Evolutionary conservation across 2,329 filamentous ascomycete species (phyloP).

Genomic region (Onygenales sp.): DNA sequence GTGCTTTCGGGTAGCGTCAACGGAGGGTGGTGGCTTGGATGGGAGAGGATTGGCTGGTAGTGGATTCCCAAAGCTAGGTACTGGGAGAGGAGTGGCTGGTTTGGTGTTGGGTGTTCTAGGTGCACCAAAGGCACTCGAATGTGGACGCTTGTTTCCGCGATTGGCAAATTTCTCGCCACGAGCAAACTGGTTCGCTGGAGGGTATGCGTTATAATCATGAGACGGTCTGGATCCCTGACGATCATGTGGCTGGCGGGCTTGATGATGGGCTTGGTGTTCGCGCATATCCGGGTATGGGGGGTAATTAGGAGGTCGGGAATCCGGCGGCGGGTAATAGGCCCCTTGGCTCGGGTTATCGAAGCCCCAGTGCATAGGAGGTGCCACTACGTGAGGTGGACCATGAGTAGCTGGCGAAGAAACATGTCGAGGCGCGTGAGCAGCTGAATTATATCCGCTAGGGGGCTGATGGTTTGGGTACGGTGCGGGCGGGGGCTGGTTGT

Average conservation of each 20-base stretch:
- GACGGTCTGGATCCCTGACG: slow-evolving; percentile 12
- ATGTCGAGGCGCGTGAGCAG: slow-evolving; percentile 16
- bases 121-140: slow-evolving; percentile 21
- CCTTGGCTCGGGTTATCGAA: slow-evolving; percentile 29
- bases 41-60: slow-evolving; percentile 34
- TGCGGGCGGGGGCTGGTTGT: slow-evolving; percentile 11
- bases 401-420: slow-evolving; percentile 1
- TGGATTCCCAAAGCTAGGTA: slow-evolving; percentile 36
- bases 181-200: slow-evolving; percentile 7
- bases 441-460: slow-evolving; percentile 5
- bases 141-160: slow-evolving; percentile 26
- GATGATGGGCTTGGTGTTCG: slow-evolving; percentile 14
- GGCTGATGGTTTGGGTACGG: slow-evolving; percentile 18
- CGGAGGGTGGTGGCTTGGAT: slow-evolving; percentile 30
- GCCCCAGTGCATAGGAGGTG: slow-evolving; percentile 46
- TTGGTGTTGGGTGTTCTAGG: slow-evolving; percentile 15
- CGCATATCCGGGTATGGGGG: slow-evolving; percentile 27
- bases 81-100: slow-evolving; percentile 31
- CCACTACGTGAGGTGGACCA: slow-evolving; percentile 39
- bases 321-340: slow-evolving; percentile 5
- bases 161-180: slow-evolving; percentile 13
- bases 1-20: slow-evolving; percentile 26
- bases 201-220: slow-evolving; percentile 14
- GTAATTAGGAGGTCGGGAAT: slow-evolving; percentile 40
- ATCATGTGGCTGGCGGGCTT: not conserved